Base-by-base conservation (phyloP, 257 asterid species). In the Capsicum pubescens region DNA sequence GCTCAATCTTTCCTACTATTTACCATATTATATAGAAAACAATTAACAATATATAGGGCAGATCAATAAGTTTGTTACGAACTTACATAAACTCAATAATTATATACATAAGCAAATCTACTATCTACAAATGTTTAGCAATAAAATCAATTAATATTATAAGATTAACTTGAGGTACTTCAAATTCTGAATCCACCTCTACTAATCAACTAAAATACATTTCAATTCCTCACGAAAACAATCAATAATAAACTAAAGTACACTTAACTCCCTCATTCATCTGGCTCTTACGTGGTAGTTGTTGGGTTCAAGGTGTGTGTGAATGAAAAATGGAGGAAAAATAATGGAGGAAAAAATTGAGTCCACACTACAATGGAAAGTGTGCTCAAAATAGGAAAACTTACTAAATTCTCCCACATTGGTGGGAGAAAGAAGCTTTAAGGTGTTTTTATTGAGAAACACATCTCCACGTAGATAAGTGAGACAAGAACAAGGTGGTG, bases 11-110 rank as follows among this genome's bases (percentile, higher is more conserved):
- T 42, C 32, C 4, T 19, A 50, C 81, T 50, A 26, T 26, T 44
- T 50, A 74, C 5, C 21, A 21, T 3, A 74, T 50, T 74, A 50
- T 10, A 7, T 74, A 3, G 8, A 19, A 48, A 44, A 21, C 19
- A 72, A 48, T 48, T 44, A 48, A 26, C 19, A 44, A 44, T 1
- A 17, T 9, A 0, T 1, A 61, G 0, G 0, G 16, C 0, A 16
- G 6, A 63, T 5, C 42, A 21, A 21, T 0, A 61, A 21, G 4
- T 26, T 63, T 0, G 4, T 21, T 10, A 21, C 4, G 0, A 10
- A 9, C 9, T 61, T 0, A 21, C 0, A 0, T 21, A 0, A 63
- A 63, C 0, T 63, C 69, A 63, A 26, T 63, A 26, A 0, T 55
- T 55, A 60, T 8, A 8, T 60, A 58, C 7, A 0, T 2, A 26